A percentile compares a stretch with the other conserved stretches of the same genome.
These are phyloP conservation scores for Naematelia encephala DNA, from an alignment of 768 basidiomycete genomes.

Conservation along the genomic window DNA sequence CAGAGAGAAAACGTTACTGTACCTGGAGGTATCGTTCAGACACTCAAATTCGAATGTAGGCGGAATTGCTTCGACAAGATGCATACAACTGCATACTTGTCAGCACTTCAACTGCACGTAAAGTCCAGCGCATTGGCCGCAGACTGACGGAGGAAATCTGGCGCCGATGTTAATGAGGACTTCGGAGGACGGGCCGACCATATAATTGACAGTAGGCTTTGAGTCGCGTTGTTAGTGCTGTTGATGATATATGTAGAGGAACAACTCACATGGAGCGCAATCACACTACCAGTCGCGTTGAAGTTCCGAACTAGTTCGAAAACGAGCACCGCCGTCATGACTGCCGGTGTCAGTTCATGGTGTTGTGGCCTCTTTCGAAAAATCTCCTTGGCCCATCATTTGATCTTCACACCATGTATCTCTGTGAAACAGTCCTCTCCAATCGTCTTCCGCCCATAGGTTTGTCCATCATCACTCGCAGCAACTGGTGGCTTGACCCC, in stretches of 20 bases:
- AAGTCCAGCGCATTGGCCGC: no score
- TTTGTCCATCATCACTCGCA: no score
- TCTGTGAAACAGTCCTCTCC: no score
- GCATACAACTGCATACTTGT: conserved; percentile 16
- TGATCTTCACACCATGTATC: background rate
- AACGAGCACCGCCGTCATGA: conserved; percentile 74
- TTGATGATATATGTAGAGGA: no score
- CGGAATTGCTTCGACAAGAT: conserved; percentile 24
- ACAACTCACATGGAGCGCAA: conserved; percentile 65
- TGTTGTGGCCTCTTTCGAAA: no score
- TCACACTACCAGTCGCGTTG: conserved; percentile 70
- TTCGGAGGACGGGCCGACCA: conserved; percentile 69
- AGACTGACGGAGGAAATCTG: conserved; percentile 68
- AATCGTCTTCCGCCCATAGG: no score
- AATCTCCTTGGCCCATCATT: no score
- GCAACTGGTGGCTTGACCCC: no score
- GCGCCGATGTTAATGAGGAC: conserved; percentile 84
- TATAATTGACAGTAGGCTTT: background rate
- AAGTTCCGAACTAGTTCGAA: conserved; percentile 77
- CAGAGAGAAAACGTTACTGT: conserved; percentile 4
- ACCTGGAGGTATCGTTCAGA: conserved; percentile 76
- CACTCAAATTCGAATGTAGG: conserved; percentile 54
- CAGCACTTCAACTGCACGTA: background rate
- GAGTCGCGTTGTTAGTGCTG: background rate
- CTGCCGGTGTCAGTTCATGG: no score